Evolutionary conservation across 257 asterid genomes (phyloP).

Genomic region (Nicotiana noctiflora): DNA sequence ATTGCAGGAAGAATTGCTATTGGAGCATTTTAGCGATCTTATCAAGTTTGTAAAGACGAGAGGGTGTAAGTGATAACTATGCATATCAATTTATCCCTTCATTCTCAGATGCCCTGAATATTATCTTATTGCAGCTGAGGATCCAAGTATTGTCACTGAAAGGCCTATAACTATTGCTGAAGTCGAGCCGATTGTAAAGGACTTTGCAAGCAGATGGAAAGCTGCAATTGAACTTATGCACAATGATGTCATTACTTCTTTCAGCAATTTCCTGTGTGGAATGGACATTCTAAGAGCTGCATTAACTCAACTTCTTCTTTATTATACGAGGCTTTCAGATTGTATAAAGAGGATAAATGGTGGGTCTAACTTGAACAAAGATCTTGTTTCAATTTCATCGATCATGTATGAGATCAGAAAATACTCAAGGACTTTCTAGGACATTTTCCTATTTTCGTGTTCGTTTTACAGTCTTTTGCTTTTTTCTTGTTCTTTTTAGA

Average conservation of each 20-base stretch:
- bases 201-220: constrained; percentile 94
- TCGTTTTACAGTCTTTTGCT: not conserved
- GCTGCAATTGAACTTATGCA: constrained; percentile 95
- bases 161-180: constrained; percentile 54
- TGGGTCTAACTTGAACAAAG: constrained; percentile 82
- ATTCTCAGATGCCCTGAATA: constrained; percentile 4
- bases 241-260: constrained; percentile 83
- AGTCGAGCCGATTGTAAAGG: constrained; percentile 89
- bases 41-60: constrained; percentile 89
- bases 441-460: not conserved
- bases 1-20: constrained; percentile 81
- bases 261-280: constrained; percentile 89
- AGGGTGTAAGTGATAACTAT: constrained; percentile 53
- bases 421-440: constrained; percentile 72
- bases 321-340: constrained; percentile 88
- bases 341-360: constrained; percentile 74
- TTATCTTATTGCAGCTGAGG: constrained; percentile 55
- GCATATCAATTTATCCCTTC: not conserved
- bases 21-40: constrained; percentile 80
- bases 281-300: constrained; percentile 98
- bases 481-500: not conserved
- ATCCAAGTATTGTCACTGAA: constrained; percentile 56
- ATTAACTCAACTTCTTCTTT: constrained; percentile 82
- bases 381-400: constrained; percentile 85
- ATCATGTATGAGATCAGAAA: constrained; percentile 93